Evolutionary conservation across 192 early-diverging fungal genomes (phyloP).

Genomic region (Cladochytrium replicatum): DNA sequence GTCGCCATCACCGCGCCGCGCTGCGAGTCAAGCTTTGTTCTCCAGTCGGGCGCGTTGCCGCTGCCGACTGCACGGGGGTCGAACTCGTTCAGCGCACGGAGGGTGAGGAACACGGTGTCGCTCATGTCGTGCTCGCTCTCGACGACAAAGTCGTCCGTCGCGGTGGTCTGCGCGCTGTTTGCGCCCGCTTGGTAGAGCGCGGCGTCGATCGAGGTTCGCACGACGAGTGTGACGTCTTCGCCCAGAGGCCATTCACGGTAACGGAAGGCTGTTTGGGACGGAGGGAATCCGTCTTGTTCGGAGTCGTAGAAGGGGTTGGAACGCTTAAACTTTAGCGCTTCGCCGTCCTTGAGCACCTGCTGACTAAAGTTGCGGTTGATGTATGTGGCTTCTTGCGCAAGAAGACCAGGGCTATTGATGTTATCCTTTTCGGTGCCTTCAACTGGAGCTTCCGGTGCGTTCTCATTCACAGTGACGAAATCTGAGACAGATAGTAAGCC

Average conservation of each 20-base stretch:
- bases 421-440: constrained; percentile 78
- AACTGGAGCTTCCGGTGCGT: constrained; percentile 80
- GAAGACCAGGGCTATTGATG: constrained; percentile 76
- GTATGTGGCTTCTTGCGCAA: constrained; percentile 80
- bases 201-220: constrained; percentile 86
- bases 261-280: constrained; percentile 64
- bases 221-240: constrained; percentile 60
- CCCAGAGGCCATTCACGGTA: constrained; percentile 82
- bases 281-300: constrained; percentile 39
- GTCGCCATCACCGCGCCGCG: constrained; percentile 93
- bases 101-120: constrained; percentile 47
- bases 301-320: constrained; percentile 63
- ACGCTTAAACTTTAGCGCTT: constrained; percentile 46
- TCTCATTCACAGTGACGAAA: constrained; percentile 90
- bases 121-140: constrained; percentile 26
- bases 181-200: constrained; percentile 34
- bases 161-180: constrained; percentile 13
- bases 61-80: constrained; percentile 74
- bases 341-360: constrained; percentile 54
- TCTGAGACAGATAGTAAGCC: too few relatives aligned
- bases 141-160: constrained; percentile 34
- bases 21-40: constrained; percentile 84
- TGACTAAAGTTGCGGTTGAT: constrained; percentile 76
- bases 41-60: constrained; percentile 87
- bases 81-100: constrained; percentile 88